Percentiles rank a stretch among this genome's conserved stretches.
Conservation (phyloP, 1,139 yeast species). For the Candida sp. region DNA sequence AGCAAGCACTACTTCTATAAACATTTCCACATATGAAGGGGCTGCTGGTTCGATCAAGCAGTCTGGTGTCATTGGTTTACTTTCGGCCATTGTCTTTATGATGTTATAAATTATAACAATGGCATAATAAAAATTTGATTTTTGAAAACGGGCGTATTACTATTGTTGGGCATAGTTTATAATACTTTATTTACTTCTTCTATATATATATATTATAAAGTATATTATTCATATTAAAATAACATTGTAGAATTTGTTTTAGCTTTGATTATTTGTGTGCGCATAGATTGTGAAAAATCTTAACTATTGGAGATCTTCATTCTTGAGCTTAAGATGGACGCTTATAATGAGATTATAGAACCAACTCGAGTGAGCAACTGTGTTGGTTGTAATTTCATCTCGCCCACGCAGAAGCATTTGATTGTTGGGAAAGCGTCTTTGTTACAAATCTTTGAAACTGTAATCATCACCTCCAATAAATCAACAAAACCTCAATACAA, state of each 20-base stretch:
- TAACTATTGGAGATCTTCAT: background rate
- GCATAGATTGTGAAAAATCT: background rate
- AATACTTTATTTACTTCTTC: background rate
- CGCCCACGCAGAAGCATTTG: conserved; percentile 48
- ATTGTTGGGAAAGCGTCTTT: conserved; percentile 70
- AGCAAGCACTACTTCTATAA: conserved; percentile 3
- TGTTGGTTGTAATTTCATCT: conserved; percentile 59
- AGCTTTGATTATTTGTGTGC: background rate
- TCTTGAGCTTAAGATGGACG: conserved; percentile 53
- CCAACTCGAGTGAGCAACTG: conserved; percentile 74
- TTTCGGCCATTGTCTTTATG: background rate
- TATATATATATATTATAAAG: no score
- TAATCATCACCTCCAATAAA: conserved; percentile 18
- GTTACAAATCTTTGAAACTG: conserved; percentile 62
- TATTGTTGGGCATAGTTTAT: background rate
- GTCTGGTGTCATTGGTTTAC: conserved; percentile 2
- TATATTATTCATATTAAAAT: no score
- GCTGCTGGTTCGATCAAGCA: conserved; percentile 12
- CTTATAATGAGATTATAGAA: conserved; percentile 74
- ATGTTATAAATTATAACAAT: background rate
- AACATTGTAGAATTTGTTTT: no score
- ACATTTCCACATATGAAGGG: conserved; percentile 17
- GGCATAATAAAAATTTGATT: background rate
- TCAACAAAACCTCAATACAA: conserved; percentile 23
- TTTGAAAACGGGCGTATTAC: background rate